phyloP scores from a whole-genome alignment of 306 rosid species.

The Cucumis melo region DNA sequence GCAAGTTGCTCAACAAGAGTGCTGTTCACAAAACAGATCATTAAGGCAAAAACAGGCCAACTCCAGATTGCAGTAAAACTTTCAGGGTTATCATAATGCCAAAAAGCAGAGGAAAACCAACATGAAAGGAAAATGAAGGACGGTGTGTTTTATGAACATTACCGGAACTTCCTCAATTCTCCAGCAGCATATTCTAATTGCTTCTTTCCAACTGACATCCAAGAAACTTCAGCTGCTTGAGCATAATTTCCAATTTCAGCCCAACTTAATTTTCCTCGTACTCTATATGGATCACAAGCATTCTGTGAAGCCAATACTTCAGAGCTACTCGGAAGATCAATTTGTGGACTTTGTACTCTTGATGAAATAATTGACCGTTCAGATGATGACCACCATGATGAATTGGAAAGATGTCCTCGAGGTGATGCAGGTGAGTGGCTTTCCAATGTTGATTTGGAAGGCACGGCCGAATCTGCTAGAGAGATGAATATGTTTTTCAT shows the following conservation, averaged over 20 bases:
- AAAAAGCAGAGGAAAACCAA: not conserved
- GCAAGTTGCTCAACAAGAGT: slow-evolving; percentile 67
- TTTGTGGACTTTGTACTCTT: slow-evolving; percentile 52
- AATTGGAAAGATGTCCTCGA: slow-evolving; percentile 43
- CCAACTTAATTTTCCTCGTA: slow-evolving; percentile 62
- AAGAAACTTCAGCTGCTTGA: slow-evolving; percentile 58
- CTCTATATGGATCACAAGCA: slow-evolving; percentile 51
- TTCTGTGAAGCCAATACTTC: slow-evolving; percentile 44
- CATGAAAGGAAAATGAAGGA: not conserved
- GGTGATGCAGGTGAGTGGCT: slow-evolving; percentile 43
- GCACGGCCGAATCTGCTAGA: slow-evolving; percentile 40
- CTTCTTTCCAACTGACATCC: slow-evolving; percentile 83
- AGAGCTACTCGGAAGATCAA: slow-evolving; percentile 33
- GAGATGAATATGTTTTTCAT: slow-evolving; percentile 68
- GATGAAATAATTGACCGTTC: slow-evolving; percentile 47
- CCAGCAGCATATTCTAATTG: slow-evolving; percentile 74
- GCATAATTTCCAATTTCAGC: slow-evolving; percentile 52
- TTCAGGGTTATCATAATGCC: not conserved
- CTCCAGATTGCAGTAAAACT: not conserved
- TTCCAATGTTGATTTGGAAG: slow-evolving; percentile 25
- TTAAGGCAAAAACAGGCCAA: not conserved
- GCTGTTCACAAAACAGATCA: slow-evolving; percentile 24
- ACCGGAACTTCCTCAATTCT: slow-evolving; percentile 62
- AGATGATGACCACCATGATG: slow-evolving; percentile 68
- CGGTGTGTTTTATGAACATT: not conserved